Base-by-base conservation (phyloP, 768 basidiomycete genomes). In the Inosperma sp. region DNA sequence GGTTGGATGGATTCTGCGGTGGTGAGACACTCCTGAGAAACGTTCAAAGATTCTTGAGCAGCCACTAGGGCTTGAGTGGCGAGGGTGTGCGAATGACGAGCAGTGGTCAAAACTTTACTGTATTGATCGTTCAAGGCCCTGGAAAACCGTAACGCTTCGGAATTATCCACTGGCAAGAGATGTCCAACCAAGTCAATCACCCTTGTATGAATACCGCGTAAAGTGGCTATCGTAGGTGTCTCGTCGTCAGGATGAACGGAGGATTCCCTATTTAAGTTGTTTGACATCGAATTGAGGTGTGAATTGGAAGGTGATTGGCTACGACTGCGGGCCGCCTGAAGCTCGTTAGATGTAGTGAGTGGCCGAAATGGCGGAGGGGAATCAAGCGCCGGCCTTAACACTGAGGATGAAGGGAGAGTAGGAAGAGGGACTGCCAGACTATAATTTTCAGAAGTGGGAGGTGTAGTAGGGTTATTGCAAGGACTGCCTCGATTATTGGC, bases 111-210 rank as follows among this genome's bases (percentile, higher is more conserved):
- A 14, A 48, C 35, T 10, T 16, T 22, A 16, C 7, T 36, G 25
- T 35, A 35, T 48, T 48, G 35, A 17, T 48, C 46, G 29, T 48
- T 48, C 46, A 48, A 48, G 22, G 33, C 34, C 17, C 35, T 35
- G 12, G 37, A 25, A 16, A 26, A 26, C 37, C 37, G 35, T 17
- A 48, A 27, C 7, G 16, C 29, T 16, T 35, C 31, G 33, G 12
- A 17, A 23, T 23, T 35, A 25, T 47, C 21, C 13, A 33, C 10
- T 17, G 33, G 9, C 46, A 4, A 12, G 33, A 13, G 33, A 48
- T 27, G 27, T 31, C 39, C 17, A 29, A 21, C 42, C 56, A 8
- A n/a, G n/a, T 8, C 8, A 8, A n/a, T 8, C 30, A n/a, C 8
- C 30, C 8, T 31, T 8, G 30, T 46, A 16, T 12, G 23, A 9